A percentile compares a stretch with the other conserved stretches of the same genome.
Evolutionary conservation across 306 rosid genomes (phyloP).

Genomic region (Ochetophila trinervis): DNA sequence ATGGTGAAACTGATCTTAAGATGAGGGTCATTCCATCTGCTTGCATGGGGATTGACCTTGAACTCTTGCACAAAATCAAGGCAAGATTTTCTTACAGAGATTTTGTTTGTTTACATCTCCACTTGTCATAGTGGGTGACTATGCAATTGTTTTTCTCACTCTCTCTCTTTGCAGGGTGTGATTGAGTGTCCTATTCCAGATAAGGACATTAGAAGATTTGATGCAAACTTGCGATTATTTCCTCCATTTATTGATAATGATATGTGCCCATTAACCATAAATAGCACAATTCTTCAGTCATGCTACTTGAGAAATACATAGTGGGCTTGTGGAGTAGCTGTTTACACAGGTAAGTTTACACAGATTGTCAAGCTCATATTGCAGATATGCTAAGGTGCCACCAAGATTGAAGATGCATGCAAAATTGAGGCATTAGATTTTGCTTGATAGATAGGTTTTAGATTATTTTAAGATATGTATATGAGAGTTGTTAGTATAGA

Average conservation of each 20-base stretch:
- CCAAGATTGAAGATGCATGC: too few relatives aligned
- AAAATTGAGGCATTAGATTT: too few relatives aligned
- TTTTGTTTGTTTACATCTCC: conserved; percentile 19
- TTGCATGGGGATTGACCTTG: conserved; percentile 85
- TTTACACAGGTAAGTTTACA: conserved; percentile 77
- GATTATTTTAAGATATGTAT: too few relatives aligned
- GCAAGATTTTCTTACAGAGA: conserved; percentile 35
- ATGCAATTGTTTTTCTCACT: background rate
- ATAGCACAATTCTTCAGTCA: conserved; percentile 93
- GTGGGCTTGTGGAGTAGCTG: conserved; percentile 98
- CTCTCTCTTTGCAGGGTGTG: conserved; percentile 61
- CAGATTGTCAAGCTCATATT: conserved; percentile 26
- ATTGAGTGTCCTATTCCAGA: conserved; percentile 93
- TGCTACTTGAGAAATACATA: conserved; percentile 97
- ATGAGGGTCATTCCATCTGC: conserved; percentile 87
- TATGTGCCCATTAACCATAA: conserved; percentile 84
- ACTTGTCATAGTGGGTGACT: conserved; percentile 2
- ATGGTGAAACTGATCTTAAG: conserved; percentile 96
- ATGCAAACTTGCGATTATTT: conserved; percentile 87
- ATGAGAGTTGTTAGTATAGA: too few relatives aligned
- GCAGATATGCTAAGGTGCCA: too few relatives aligned
- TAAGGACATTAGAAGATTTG: conserved; percentile 92
- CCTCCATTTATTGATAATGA: conserved; percentile 98
- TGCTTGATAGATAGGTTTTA: too few relatives aligned
- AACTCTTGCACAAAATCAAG: conserved; percentile 92